These are phyloP conservation scores for Elsinoe perseae DNA, from an alignment of 2,329 filamentous ascomycete genomes.

Conservation along the genomic window DNA sequence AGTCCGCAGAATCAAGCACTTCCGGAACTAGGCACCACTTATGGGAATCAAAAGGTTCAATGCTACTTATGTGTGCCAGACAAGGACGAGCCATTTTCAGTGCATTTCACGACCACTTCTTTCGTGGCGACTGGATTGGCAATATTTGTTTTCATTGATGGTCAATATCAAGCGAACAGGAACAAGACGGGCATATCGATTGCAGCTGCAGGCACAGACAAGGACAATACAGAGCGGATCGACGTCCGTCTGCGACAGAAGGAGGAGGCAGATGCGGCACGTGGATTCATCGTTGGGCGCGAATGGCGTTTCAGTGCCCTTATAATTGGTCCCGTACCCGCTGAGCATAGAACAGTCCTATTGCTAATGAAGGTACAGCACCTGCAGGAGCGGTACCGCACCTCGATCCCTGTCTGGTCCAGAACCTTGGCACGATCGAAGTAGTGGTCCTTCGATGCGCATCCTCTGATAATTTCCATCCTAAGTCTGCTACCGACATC, in stretches of 20 bases:
- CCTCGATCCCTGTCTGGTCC: slow-evolving; percentile 27
- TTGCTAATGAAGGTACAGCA: slow-evolving; percentile 25
- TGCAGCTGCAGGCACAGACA: slow-evolving; percentile 23
- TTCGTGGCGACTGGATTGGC: slow-evolving; percentile 49
- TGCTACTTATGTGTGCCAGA: slow-evolving; percentile 45
- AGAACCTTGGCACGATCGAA: slow-evolving; percentile 42
- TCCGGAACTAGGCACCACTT: slow-evolving; percentile 43
- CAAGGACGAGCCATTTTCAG: slow-evolving; percentile 39
- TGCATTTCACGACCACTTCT: slow-evolving; percentile 42
- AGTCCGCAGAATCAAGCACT: slow-evolving; percentile 36
- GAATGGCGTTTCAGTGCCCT: slow-evolving; percentile 48
- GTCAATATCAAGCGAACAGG: slow-evolving; percentile 51
- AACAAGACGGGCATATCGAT: slow-evolving; percentile 39
- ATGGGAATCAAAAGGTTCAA: slow-evolving; percentile 46
- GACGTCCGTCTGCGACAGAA: slow-evolving; percentile 48
- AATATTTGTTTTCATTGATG: slow-evolving; percentile 51
- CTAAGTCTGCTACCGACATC: slow-evolving; percentile 15
- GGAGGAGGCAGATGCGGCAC: slow-evolving; percentile 42
- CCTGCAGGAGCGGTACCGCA: slow-evolving; percentile 33
- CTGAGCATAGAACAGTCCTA: background rate
- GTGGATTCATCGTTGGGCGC: slow-evolving; percentile 40
- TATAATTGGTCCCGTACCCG: slow-evolving; percentile 34
- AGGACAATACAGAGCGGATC: slow-evolving; percentile 32
- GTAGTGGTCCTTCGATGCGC: slow-evolving; percentile 41
- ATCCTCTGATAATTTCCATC: slow-evolving; percentile 17